Percentiles rank a stretch among this genome's conserved stretches.
These are phyloP conservation scores for Rhodamnia argentea DNA, from an alignment of 345 rosid genomes.

Conservation along the genomic window DNA sequence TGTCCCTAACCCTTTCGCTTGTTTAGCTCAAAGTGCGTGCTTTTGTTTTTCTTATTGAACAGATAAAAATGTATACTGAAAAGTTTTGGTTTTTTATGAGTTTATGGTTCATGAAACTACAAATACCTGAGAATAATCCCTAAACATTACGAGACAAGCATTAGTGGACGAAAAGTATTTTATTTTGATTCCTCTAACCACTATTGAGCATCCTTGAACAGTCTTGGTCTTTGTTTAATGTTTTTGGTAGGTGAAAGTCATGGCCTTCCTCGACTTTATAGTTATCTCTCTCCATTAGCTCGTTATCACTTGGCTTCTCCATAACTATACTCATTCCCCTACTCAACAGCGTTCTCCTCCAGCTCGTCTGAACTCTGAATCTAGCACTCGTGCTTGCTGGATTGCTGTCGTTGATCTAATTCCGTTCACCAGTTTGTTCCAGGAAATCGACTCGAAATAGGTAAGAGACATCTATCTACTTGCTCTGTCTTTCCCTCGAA, in stretches of 20 bases:
- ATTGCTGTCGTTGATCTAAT: neutral
- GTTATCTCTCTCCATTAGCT: too few species aligned
- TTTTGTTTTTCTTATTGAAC: too few species aligned
- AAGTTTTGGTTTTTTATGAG: too few species aligned
- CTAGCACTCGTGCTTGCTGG: neutral
- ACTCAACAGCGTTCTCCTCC: neutral
- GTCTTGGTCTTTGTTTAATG: too few species aligned
- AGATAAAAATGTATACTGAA: too few species aligned
- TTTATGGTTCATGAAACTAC: too few species aligned
- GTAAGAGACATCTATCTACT: neutral
- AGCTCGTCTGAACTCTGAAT: neutral
- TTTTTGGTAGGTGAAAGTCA: too few species aligned
- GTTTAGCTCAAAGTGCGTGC: too few species aligned
- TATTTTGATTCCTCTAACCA: neutral
- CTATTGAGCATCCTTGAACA: neutral
- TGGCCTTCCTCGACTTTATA: too few species aligned
- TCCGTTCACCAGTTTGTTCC: neutral
- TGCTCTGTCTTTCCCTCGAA: neutral
- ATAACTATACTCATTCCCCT: neutral
- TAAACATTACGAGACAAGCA: neutral
- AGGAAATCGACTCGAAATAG: neutral
- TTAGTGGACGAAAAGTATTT: neutral
- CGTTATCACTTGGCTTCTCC: too few species aligned
- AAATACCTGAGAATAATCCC: neutral
- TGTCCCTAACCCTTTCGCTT: too few species aligned